Evolutionary conservation across 306 rosid genomes (phyloP).

Genomic region (Citrullus amarus): DNA sequence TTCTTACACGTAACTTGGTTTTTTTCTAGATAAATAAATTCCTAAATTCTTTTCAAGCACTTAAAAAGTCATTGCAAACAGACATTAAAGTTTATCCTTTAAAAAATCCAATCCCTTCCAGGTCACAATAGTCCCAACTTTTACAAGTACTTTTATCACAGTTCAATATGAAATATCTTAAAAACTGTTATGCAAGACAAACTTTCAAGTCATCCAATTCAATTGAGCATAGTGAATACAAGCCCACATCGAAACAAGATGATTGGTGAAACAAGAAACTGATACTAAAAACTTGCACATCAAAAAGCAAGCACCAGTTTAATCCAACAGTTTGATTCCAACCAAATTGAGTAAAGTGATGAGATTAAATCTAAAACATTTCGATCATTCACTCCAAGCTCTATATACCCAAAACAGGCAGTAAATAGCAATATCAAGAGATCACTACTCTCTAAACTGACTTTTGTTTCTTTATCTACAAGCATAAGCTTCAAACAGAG

Average conservation of each 20-base stretch:
- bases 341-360: neutral
- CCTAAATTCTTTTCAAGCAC: no score
- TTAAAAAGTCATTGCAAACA: no score
- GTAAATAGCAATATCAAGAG: neutral
- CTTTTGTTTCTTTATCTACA: neutral
- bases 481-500: neutral
- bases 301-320: neutral
- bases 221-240: no score
- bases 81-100: neutral
- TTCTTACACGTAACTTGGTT: neutral
- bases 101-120: neutral
- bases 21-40: neutral
- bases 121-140: neutral
- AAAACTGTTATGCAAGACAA: neutral
- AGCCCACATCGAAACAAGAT: neutral
- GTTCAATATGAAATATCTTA: neutral
- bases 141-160: neutral
- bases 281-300: neutral
- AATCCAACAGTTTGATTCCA: neutral
- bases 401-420: neutral
- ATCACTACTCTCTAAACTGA: neutral
- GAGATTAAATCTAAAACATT: neutral
- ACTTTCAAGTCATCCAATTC: no score
- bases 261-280: neutral
- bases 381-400: neutral